These are phyloP conservation scores for Sporisorium exsertum DNA, from an alignment of 1,284 basidiomycete species.

Conservation along the genomic window DNA sequence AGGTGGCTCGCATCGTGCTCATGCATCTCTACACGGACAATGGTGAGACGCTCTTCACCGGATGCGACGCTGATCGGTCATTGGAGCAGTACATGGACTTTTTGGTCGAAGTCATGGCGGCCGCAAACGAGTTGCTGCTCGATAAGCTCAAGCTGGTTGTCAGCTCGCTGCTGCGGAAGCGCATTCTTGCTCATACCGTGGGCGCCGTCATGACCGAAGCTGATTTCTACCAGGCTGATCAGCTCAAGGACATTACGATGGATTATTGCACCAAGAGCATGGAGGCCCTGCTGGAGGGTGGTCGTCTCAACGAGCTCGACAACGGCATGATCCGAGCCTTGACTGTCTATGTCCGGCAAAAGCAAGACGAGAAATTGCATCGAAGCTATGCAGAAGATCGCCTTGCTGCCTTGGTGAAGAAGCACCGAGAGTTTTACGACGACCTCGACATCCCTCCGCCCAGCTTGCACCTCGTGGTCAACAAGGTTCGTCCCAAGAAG, in stretches of 20 bases:
- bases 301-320: slow-evolving; percentile 80
- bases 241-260: slow-evolving; percentile 81
- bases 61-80: slow-evolving; percentile 68
- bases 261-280: slow-evolving; percentile 85
- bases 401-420: slow-evolving; percentile 76
- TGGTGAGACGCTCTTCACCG: slow-evolving; percentile 78
- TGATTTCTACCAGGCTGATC: slow-evolving; percentile 79
- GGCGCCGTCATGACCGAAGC: slow-evolving; percentile 86
- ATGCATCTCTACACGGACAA: slow-evolving; percentile 82
- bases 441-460: slow-evolving; percentile 82
- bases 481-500: slow-evolving; percentile 58
- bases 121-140: slow-evolving; percentile 88
- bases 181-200: slow-evolving; percentile 82
- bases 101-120: slow-evolving; percentile 86
- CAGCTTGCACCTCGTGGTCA: slow-evolving; percentile 67
- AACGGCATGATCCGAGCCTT: slow-evolving; percentile 79
- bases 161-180: slow-evolving; percentile 73
- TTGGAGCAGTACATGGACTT: slow-evolving; percentile 86
- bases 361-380: slow-evolving; percentile 79
- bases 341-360: slow-evolving; percentile 74
- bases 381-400: slow-evolving; percentile 76
- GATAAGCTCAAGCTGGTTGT: slow-evolving; percentile 87
- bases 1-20: slow-evolving; percentile 81
- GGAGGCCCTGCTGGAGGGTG: slow-evolving; percentile 86
- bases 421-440: slow-evolving; percentile 81